Evolutionary conservation across 1,284 basidiomycete species (phyloP), one percentile per base, ranked within the genome.

Genomic region (Cutaneotrichosporon cyanovorans): DNA sequence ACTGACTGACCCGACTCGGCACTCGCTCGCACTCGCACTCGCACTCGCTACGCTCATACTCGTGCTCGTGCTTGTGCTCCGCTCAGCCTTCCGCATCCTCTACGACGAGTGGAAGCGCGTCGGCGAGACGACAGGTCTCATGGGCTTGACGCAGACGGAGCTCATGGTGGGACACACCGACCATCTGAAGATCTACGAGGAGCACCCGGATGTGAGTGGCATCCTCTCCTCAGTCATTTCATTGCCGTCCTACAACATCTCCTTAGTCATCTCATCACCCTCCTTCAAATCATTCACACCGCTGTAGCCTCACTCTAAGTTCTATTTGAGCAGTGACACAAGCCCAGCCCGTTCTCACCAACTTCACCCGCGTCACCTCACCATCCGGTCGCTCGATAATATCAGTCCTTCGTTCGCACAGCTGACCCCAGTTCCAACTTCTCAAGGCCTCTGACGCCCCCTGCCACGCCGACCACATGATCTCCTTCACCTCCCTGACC

Each of bases 401-500:
- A 7, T 5, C 32, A 8, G n/a, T n/a, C n/a, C n/a, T n/a, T n/a
- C n/a, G n/a, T n/a, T n/a, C n/a, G n/a, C n/a, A n/a, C n/a, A 12
- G 15, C 50, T 45, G n/a, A 48, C 33, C n/a, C 12, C 46, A 63
- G 62, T 63, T 65, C 49, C 34, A 42, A 9, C 36, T 63, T 36
- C 39, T 54, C 12, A 46, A 53, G n/a, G 15, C 48, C 2, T 10
- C 21, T 4, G 30, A 45, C 2, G 37, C 53, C 5, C 48, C 55
- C 7, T 46, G 45, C 28, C 33, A 37, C 8, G 49, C 51, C 33
- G 57, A 63, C 45, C 66, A 71, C 46, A 62, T 63, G 33, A 55
- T 70, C 37, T 56, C 57, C 33, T 72, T 71, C 60, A 66, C 65
- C 3, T 65, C 63, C 9, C 45, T 72, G n/a, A 72, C 69, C 8